Conservation (phyloP, 495 filamentous ascomycete genomes). For the Penicillium roqueforti region DNA sequence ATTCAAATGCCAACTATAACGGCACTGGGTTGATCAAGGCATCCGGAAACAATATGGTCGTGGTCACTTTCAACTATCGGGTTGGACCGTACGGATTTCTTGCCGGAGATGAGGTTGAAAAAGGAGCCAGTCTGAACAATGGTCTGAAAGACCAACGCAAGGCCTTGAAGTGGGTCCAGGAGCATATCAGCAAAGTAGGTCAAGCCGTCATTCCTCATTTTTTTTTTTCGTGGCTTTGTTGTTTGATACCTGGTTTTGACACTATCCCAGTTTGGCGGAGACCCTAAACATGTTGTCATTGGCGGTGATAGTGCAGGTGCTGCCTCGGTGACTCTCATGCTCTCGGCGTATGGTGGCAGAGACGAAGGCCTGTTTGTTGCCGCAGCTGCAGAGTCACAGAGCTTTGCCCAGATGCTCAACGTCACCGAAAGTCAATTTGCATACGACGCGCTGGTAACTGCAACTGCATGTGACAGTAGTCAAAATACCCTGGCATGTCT, state of each 20-base stretch:
- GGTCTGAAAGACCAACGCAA: conserved; percentile 68
- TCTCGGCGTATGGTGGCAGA: conserved; percentile 57
- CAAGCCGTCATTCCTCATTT: not conserved
- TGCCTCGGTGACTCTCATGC: conserved; percentile 60
- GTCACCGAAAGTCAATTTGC: conserved; percentile 59
- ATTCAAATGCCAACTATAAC: conserved; percentile 64
- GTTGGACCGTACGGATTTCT: conserved; percentile 73
- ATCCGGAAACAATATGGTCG: conserved; percentile 55
- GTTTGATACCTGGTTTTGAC: not conserved
- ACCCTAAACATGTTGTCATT: conserved; percentile 66
- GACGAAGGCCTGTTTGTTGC: conserved; percentile 57
- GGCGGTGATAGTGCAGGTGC: conserved; percentile 71
- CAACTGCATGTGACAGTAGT: conserved; percentile 48
- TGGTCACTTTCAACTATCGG: conserved; percentile 76
- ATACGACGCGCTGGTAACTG: conserved; percentile 57
- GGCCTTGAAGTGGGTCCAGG: conserved; percentile 64
- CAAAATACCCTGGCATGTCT: conserved; percentile 55
- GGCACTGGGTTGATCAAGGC: conserved; percentile 57
- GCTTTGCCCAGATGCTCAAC: conserved; percentile 58
- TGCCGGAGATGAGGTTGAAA: conserved; percentile 54
- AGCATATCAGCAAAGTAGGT: conserved; percentile 53
- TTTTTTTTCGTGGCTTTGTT: not conserved
- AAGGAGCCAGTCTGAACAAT: conserved; percentile 58
- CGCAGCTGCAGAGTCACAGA: conserved; percentile 61
- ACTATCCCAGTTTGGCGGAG: conserved; percentile 59